These are phyloP conservation scores for Fusarium sp. DNA, from an alignment of 2,329 filamentous ascomycete genomes.

Conservation along the genomic window DNA sequence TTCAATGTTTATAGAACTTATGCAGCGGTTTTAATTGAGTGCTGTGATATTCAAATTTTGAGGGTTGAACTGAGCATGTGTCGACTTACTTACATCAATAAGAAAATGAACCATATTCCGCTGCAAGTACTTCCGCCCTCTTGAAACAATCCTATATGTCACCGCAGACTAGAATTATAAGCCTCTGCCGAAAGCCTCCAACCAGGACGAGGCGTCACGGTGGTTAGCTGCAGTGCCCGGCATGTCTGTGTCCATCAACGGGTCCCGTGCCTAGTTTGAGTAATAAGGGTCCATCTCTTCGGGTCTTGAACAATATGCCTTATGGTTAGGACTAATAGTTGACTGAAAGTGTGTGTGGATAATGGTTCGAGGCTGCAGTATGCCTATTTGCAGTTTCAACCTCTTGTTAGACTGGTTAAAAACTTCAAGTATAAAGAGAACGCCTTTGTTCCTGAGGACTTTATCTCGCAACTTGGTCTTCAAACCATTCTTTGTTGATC, in stretches of 20 bases:
- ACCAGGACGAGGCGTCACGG: slow-evolving; percentile 16
- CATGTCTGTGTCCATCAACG: slow-evolving; percentile 5
- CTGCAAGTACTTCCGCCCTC: slow-evolving; percentile 10
- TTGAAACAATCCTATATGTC: slow-evolving; percentile 8
- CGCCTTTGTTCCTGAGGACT: slow-evolving; percentile 24
- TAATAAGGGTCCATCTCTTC: slow-evolving; percentile 6
- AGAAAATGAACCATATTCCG: slow-evolving; percentile 11
- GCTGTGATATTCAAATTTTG: too few relatives aligned
- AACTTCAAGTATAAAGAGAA: slow-evolving; percentile 32
- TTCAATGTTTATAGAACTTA: not conserved
- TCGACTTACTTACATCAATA: too few relatives aligned
- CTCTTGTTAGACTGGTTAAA: slow-evolving; percentile 20
- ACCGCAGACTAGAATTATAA: slow-evolving; percentile 4
- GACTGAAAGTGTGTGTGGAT: slow-evolving; percentile 9
- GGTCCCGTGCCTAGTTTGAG: slow-evolving; percentile 34
- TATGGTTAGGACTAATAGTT: slow-evolving; percentile 26
- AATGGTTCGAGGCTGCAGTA: slow-evolving; percentile 18
- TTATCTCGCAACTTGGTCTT: slow-evolving; percentile 9
- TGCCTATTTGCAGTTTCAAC: slow-evolving; percentile 29
- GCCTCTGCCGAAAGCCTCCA: slow-evolving; percentile 11
- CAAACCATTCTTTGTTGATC: slow-evolving; percentile 5
- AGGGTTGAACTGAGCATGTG: too few relatives aligned
- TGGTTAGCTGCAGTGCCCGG: slow-evolving; percentile 21
- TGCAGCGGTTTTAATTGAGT: too few relatives aligned
- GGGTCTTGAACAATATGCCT: slow-evolving; percentile 25